Percentiles rank a stretch among this genome's conserved stretches.
phyloP scores from a whole-genome alignment of 306 rosid species.

The Quercus agrifolia region DNA sequence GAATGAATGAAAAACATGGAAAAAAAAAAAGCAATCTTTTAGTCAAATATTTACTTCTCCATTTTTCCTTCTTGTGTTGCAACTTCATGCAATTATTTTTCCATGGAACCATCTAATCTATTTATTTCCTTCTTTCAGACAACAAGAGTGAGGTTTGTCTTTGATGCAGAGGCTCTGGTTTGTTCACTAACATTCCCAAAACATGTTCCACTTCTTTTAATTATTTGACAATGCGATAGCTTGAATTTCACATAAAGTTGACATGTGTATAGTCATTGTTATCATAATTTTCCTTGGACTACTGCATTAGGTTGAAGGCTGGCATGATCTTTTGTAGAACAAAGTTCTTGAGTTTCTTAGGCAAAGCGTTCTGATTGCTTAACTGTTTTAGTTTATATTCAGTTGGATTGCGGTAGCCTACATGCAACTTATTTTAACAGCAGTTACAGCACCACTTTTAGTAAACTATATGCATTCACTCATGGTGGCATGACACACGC shows the following conservation, averaged over 20 bases:
- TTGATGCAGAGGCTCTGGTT: slow-evolving; percentile 83
- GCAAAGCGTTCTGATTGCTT: neutral
- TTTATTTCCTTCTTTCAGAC: slow-evolving; percentile 49
- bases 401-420: neutral
- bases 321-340: neutral
- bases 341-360: neutral
- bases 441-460: neutral
- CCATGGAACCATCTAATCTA: neutral
- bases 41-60: neutral
- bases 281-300: neutral
- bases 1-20: neutral
- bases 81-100: neutral
- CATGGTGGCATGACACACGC: neutral
- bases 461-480: neutral
- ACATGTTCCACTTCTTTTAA: slow-evolving; percentile 2
- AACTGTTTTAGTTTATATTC: neutral
- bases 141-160: slow-evolving; percentile 88
- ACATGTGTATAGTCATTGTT: neutral
- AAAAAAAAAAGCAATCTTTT: neutral
- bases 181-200: slow-evolving; percentile 32
- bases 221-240: neutral
- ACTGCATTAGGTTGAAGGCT: neutral
- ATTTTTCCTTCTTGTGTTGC: neutral
- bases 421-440: neutral
- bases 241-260: neutral